A percentile compares a stretch with the other conserved stretches of the same genome.
Conservation (phyloP, 2,329 filamentous ascomycete species). For the Colletotrichum nymphaeae region DNA sequence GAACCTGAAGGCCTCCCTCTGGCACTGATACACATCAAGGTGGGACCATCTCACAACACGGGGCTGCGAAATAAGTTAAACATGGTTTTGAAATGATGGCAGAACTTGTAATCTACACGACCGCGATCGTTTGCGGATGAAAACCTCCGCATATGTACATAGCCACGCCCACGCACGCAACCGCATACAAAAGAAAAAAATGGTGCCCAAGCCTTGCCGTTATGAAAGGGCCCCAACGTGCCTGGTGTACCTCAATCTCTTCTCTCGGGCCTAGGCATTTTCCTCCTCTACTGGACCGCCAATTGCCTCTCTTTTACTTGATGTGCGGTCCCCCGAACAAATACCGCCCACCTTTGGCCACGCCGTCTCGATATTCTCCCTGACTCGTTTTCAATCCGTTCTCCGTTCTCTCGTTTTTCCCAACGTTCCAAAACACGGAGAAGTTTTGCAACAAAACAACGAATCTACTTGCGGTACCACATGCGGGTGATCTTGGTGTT, state of each 20-base stretch:
- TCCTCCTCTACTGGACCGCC: not conserved
- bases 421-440: not conserved
- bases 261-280: not conserved
- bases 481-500: conserved; percentile 65
- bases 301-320: not conserved
- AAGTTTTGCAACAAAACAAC: not conserved
- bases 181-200: conserved; percentile 31
- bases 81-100: not conserved
- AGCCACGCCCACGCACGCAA: conserved; percentile 24
- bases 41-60: not conserved
- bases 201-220: conserved; percentile 17
- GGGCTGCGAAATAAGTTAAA: not conserved
- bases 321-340: not conserved
- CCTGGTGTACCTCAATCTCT: conserved; percentile 8
- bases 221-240: conserved; percentile 3
- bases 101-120: conserved; percentile 36
- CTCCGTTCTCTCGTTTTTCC: not conserved
- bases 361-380: not conserved
- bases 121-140: conserved; percentile 30
- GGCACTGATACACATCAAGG: no score
- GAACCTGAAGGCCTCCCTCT: no score
- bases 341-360: not conserved
- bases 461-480: conserved; percentile 67
- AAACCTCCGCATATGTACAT: conserved; percentile 35
- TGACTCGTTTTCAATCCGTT: not conserved